Conservation (phyloP, 345 rosid genomes). For the Acer saccharum region DNA sequence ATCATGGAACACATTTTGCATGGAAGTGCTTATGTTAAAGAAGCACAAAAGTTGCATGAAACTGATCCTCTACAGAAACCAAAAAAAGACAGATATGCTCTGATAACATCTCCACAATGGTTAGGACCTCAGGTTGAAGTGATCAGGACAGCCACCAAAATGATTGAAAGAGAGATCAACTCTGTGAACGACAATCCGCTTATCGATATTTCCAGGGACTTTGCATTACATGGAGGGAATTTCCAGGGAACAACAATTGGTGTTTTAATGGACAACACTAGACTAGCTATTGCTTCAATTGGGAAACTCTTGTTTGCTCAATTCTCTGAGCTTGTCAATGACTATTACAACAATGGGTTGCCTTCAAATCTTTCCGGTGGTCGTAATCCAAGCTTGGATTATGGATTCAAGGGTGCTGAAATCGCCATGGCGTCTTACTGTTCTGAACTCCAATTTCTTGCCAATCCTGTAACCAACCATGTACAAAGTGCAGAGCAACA, state of each 20-base stretch:
- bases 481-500: conserved; percentile 84
- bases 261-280: conserved; percentile 79
- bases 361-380: conserved; percentile 71
- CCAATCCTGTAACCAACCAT: conserved; percentile 77
- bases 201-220: conserved; percentile 71
- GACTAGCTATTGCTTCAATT: conserved; percentile 66
- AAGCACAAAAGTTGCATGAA: conserved; percentile 60
- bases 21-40: conserved; percentile 63
- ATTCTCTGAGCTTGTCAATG: conserved; percentile 75
- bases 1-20: conserved; percentile 75
- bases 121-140: conserved; percentile 83
- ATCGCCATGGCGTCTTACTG: conserved; percentile 87
- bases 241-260: conserved; percentile 90
- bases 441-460: conserved; percentile 72
- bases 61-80: conserved; percentile 76
- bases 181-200: conserved; percentile 77
- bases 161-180: conserved; percentile 78
- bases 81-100: conserved; percentile 71
- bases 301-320: conserved; percentile 85
- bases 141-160: conserved; percentile 60
- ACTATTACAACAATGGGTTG: conserved; percentile 76
- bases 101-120: conserved; percentile 81
- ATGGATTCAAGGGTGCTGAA: conserved; percentile 82
- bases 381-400: conserved; percentile 67
- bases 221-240: conserved; percentile 77